phyloP scores from a whole-genome alignment of 495 filamentous ascomycete genomes.

The Hyaloscypha variabilis region DNA sequence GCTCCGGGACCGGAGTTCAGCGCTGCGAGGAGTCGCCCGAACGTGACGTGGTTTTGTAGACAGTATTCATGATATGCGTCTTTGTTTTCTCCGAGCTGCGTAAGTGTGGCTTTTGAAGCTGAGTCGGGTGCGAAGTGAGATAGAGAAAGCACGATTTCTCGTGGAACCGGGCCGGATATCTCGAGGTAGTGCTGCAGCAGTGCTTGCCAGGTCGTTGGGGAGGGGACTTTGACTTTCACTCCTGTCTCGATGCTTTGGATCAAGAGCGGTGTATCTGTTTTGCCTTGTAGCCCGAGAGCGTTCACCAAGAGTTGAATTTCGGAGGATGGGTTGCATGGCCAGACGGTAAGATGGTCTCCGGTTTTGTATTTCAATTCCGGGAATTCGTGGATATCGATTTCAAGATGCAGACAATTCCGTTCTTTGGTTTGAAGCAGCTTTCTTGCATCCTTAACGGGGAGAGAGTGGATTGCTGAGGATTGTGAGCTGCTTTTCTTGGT shows the following conservation, averaged over 20 bases:
- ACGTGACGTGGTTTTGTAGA: constrained; percentile 8
- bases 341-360: constrained; percentile 28
- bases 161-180: constrained; percentile 20
- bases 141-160: constrained; percentile 14
- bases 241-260: constrained; percentile 26
- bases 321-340: constrained; percentile 21
- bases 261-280: constrained; percentile 27
- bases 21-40: constrained; percentile 8
- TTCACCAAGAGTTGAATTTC: constrained; percentile 18
- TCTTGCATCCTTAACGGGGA: constrained; percentile 39
- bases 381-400: constrained; percentile 16
- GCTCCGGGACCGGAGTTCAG: not conserved
- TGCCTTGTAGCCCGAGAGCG: constrained; percentile 11
- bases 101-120: not conserved
- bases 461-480: constrained; percentile 39
- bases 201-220: constrained; percentile 21
- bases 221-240: constrained; percentile 16
- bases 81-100: constrained; percentile 12
- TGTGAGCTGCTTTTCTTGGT: constrained; percentile 24
- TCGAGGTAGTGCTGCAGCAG: constrained; percentile 26
- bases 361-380: constrained; percentile 31
- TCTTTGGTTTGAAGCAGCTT: constrained; percentile 11
- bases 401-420: constrained; percentile 26
- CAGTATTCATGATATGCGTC: constrained; percentile 6
- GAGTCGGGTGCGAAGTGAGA: constrained; percentile 16